Percentiles rank a stretch among this genome's conserved stretches.
These are phyloP conservation scores for Corynespora cassiicola DNA, from an alignment of 2,329 filamentous ascomycete genomes.

Conservation along the genomic window DNA sequence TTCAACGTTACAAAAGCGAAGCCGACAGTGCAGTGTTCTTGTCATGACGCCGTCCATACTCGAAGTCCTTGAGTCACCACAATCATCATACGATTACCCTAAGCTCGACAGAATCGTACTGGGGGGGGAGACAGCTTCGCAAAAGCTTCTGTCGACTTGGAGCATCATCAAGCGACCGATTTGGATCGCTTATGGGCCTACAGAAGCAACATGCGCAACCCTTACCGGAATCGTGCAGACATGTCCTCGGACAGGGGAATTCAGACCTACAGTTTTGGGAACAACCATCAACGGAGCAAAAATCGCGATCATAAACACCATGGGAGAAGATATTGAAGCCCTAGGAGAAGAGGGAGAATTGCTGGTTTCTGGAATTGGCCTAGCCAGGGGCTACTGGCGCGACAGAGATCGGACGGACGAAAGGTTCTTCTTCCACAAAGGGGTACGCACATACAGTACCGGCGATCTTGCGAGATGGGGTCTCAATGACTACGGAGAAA, in stretches of 20 bases:
- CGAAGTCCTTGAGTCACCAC: neutral
- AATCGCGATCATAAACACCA: conserved; percentile 10
- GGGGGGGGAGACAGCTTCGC: conserved; percentile 3
- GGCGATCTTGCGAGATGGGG: conserved; percentile 7
- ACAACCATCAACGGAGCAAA: conserved; percentile 1
- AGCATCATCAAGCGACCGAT: neutral
- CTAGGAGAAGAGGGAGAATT: conserved; percentile 32
- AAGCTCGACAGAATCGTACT: neutral
- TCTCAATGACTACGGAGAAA: neutral
- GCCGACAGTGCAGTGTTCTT: neutral
- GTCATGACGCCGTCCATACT: conserved; percentile 1
- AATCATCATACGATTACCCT: conserved; percentile 1
- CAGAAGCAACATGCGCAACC: conserved; percentile 8
- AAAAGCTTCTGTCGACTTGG: conserved; percentile 4
- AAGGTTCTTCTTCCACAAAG: conserved; percentile 5
- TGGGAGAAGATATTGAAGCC: conserved; percentile 7
- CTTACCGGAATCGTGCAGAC: too few relatives aligned
- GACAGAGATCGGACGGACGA: conserved; percentile 3
- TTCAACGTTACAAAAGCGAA: neutral
- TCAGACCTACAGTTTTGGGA: conserved; percentile 7
- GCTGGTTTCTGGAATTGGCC: conserved; percentile 34
- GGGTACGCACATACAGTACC: conserved; percentile 6
- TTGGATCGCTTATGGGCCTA: conserved; percentile 7
- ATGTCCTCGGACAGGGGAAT: neutral
- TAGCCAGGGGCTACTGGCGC: conserved; percentile 7